A percentile compares a stretch with the other conserved stretches of the same genome.
Conservation (phyloP, 805 yeast genomes). For the Ogataea parapolymorpha region DNA sequence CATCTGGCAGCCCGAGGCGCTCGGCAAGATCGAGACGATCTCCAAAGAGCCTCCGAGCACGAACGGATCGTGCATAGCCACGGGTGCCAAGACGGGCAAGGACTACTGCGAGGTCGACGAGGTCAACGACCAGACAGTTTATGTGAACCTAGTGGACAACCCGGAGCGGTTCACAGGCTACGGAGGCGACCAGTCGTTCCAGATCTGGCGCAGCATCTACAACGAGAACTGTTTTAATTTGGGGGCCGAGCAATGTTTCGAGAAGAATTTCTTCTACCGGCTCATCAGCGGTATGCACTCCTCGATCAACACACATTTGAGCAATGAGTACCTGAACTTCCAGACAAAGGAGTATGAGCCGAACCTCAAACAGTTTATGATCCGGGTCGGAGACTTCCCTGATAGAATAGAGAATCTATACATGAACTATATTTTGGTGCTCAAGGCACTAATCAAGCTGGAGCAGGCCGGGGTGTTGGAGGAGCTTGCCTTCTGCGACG, state of each 20-base stretch:
- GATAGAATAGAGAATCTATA: conserved; percentile 88
- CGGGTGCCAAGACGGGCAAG: conserved; percentile 13
- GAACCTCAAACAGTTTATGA: conserved; percentile 75
- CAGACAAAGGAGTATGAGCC: conserved; percentile 82
- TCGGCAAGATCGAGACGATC: conserved; percentile 49
- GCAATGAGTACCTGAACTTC: conserved; percentile 72
- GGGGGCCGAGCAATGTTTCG: conserved; percentile 59
- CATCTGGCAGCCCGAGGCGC: conserved; percentile 67
- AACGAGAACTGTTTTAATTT: conserved; percentile 77
- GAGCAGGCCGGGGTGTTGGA: conserved; percentile 31
- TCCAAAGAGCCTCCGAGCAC: conserved; percentile 29
- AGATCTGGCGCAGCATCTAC: conserved; percentile 91
- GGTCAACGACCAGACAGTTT: conserved; percentile 66
- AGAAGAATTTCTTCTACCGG: conserved; percentile 84
- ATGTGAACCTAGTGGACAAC: conserved; percentile 80
- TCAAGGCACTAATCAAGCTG: conserved; percentile 71
- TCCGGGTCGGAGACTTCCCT: conserved; percentile 83
- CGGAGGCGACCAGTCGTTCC: conserved; percentile 86
- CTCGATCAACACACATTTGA: conserved; percentile 87
- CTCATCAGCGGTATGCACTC: conserved; percentile 93
- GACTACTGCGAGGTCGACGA: conserved; percentile 71
- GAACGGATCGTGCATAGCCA: conserved; percentile 26
- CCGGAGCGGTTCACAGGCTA: conserved; percentile 98
- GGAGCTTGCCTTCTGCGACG: conserved; percentile 28
- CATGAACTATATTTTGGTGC: conserved; percentile 85